phyloP scores from a whole-genome alignment of 768 basidiomycete genomes.

The Lactarius evosmus region DNA sequence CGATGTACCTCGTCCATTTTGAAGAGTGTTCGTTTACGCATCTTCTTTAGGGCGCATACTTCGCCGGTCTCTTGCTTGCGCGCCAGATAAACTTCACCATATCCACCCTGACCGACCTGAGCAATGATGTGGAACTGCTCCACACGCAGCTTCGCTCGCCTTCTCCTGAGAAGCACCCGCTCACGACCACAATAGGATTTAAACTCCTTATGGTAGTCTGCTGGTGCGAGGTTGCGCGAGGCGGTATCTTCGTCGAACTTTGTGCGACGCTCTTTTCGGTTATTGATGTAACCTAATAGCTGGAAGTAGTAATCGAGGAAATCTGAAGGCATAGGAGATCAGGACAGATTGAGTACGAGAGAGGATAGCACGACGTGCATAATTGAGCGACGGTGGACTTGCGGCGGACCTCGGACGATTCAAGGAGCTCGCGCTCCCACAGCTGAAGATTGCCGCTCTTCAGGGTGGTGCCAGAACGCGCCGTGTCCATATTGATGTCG shows the following conservation, averaged over 20 bases:
- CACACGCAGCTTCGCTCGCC: slow-evolving; percentile 88
- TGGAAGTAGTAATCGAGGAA: slow-evolving; percentile 99
- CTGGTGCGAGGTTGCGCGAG: slow-evolving; percentile 51
- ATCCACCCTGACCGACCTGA: slow-evolving; percentile 98
- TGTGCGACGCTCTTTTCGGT: slow-evolving; percentile 79
- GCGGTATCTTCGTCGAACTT: slow-evolving; percentile 82
- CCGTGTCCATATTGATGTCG: slow-evolving; percentile 71
- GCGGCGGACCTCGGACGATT: slow-evolving; percentile 83
- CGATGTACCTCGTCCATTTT: slow-evolving; percentile 94
- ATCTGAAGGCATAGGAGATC: slow-evolving; percentile 48
- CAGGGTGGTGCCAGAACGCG: slow-evolving; percentile 51
- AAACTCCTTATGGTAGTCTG: slow-evolving; percentile 74
- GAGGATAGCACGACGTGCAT: slow-evolving; percentile 51
- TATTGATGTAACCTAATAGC: slow-evolving; percentile 80
- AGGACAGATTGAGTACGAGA: slow-evolving; percentile 8
- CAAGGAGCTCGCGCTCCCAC: slow-evolving; percentile 85
- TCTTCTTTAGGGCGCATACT: slow-evolving; percentile 96
- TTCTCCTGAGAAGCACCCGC: slow-evolving; percentile 84
- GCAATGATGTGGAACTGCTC: slow-evolving; percentile 98
- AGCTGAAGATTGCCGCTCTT: slow-evolving; percentile 55
- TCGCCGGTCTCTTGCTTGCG: slow-evolving; percentile 94
- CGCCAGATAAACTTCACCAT: slow-evolving; percentile 96
- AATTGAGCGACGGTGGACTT: slow-evolving; percentile 98
- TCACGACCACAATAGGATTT: slow-evolving; percentile 93
- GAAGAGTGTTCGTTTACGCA: slow-evolving; percentile 89